Conservation (phyloP, 441 rosid species). For the Breynia disticha region DNA sequence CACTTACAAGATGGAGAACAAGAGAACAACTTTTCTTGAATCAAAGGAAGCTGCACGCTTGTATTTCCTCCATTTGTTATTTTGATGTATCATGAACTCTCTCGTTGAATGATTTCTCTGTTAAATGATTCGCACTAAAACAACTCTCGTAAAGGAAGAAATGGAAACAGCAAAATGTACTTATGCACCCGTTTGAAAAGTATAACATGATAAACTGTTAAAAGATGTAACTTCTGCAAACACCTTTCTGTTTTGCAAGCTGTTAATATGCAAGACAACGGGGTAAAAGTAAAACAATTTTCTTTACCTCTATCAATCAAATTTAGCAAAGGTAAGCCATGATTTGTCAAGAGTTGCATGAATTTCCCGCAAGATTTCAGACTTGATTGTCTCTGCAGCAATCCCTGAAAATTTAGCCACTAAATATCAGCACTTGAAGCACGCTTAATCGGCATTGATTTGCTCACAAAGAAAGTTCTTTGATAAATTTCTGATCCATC, state of each 20-base stretch:
- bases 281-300: too few species aligned
- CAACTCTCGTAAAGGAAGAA: too few species aligned
- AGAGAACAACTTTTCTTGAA: conserved; percentile 74
- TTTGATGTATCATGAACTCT: conserved; percentile 58
- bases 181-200: too few species aligned
- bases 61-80: conserved; percentile 81
- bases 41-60: conserved; percentile 79
- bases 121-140: not conserved
- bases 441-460: not conserved
- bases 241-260: too few species aligned
- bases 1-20: conserved; percentile 85
- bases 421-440: not conserved
- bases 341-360: conserved; percentile 20
- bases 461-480: too few species aligned
- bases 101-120: conserved; percentile 60
- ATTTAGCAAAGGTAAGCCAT: conserved; percentile 21
- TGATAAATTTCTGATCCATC: too few species aligned
- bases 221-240: too few species aligned
- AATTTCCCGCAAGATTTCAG: conserved; percentile 41
- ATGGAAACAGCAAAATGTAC: too few species aligned
- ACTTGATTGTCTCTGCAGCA: conserved; percentile 80
- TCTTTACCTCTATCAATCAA: conserved; percentile 20
- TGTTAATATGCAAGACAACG: too few species aligned
- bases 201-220: too few species aligned
- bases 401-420: conserved; percentile 31